A percentile compares a stretch with the other conserved stretches of the same genome.
These are phyloP conservation scores for Xylaria sp. DNA, from an alignment of 2,329 filamentous ascomycete species.

Conservation along the genomic window DNA sequence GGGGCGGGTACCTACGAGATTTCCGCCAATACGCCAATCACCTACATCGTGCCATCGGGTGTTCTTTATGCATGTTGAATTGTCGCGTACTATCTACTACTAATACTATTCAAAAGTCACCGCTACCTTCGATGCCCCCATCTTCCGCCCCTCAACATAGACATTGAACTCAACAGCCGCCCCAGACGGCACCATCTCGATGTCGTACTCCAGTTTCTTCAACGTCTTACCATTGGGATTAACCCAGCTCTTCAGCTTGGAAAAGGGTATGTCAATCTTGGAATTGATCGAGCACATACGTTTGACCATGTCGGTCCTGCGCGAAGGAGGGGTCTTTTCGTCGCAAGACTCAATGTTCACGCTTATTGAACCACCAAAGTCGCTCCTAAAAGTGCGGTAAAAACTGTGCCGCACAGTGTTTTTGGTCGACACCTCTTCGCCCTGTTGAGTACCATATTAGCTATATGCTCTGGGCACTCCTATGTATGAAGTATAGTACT, in stretches of 20 bases:
- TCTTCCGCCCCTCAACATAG: neutral
- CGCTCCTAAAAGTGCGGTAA: neutral
- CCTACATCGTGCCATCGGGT: too few species aligned
- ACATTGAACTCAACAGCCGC: slow-evolving; percentile 10
- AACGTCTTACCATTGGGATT: neutral
- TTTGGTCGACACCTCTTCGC: neutral
- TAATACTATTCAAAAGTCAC: too few species aligned
- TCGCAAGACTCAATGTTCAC: neutral
- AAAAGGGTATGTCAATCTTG: neutral
- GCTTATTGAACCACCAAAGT: neutral
- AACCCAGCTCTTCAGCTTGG: neutral
- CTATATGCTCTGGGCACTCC: neutral
- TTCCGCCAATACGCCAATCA: too few species aligned
- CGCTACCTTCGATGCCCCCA: slow-evolving; percentile 1
- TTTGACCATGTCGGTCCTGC: slow-evolving; percentile 2
- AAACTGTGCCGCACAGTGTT: neutral
- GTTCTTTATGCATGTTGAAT: too few species aligned
- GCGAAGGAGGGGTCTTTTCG: neutral
- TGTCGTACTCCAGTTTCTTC: slow-evolving; percentile 1
- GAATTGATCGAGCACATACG: neutral
- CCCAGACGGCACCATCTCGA: slow-evolving; percentile 13
- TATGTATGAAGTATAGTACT: neutral
- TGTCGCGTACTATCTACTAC: too few species aligned
- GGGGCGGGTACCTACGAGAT: too few species aligned
- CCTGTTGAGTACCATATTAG: neutral